phyloP scores from a whole-genome alignment of 2,329 filamentous ascomycete species.

The Fusarium sp. region DNA sequence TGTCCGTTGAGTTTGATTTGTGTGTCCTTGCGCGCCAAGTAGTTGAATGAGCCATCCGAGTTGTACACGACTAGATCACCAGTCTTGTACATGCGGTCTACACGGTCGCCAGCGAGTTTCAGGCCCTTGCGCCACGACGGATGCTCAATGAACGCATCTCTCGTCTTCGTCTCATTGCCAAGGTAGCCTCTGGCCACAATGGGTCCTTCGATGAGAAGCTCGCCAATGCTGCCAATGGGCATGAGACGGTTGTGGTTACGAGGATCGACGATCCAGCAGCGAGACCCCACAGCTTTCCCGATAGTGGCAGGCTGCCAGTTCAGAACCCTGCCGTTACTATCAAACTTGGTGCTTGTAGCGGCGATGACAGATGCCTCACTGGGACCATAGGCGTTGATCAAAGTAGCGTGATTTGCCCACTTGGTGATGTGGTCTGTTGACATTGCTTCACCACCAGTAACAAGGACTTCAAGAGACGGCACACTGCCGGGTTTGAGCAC shows the following conservation, averaged over 20 bases:
- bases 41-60: conserved; percentile 59
- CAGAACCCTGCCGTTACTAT: not conserved
- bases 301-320: conserved; percentile 20
- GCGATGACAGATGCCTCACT: conserved; percentile 29
- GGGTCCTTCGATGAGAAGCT: conserved; percentile 34
- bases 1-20: conserved; percentile 74
- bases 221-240: conserved; percentile 15
- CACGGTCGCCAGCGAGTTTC: not conserved
- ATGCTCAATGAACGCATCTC: conserved; percentile 51
- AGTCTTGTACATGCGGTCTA: conserved; percentile 59
- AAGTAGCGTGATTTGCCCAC: conserved; percentile 26
- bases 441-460: conserved; percentile 38
- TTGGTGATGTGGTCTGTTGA: conserved; percentile 24
- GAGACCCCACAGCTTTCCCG: conserved; percentile 21
- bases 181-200: conserved; percentile 38
- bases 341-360: conserved; percentile 17
- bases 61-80: conserved; percentile 64
- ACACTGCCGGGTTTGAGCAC: conserved; percentile 32
- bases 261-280: conserved; percentile 25
- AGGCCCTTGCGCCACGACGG: conserved; percentile 61
- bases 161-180: conserved; percentile 21
- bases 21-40: conserved; percentile 68
- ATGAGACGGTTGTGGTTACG: conserved; percentile 24
- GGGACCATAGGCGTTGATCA: conserved; percentile 41
- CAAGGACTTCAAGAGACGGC: conserved; percentile 14